Conservation (phyloP, 148 eudicot genomes). For the Suaeda aralocaspica region DNA sequence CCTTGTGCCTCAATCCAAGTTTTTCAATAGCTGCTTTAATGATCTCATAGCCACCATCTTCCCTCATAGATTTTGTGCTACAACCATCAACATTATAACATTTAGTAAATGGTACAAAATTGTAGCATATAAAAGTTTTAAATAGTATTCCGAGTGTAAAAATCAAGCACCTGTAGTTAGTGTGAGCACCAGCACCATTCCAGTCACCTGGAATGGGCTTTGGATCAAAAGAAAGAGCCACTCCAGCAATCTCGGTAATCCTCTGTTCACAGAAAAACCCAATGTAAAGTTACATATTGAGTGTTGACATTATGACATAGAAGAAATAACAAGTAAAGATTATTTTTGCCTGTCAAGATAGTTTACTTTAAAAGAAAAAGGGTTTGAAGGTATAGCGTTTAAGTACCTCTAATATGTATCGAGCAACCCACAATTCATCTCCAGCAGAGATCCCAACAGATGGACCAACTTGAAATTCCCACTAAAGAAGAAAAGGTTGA, state of each 20-base stretch:
- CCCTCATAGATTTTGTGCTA: slow-evolving; percentile 51
- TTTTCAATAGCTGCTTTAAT: slow-evolving; percentile 54
- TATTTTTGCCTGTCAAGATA: too few species aligned
- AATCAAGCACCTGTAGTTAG: slow-evolving; percentile 50
- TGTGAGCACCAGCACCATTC: slow-evolving; percentile 86
- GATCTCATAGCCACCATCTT: slow-evolving; percentile 46
- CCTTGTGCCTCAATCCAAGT: slow-evolving; percentile 50
- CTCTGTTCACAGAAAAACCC: slow-evolving; percentile 30
- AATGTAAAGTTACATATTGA: background rate
- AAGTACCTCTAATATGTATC: slow-evolving; percentile 55
- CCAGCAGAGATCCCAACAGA: slow-evolving; percentile 59
- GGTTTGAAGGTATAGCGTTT: too few species aligned
- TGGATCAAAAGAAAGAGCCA: slow-evolving; percentile 50
- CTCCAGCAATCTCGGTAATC: slow-evolving; percentile 56
- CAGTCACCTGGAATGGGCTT: slow-evolving; percentile 70
- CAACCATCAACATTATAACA: background rate
- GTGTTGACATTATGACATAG: too few species aligned
- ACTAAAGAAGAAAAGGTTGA: slow-evolving; percentile 24
- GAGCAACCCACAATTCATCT: slow-evolving; percentile 57
- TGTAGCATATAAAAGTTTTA: too few species aligned
- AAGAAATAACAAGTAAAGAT: too few species aligned
- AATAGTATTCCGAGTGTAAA: background rate
- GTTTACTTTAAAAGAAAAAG: background rate
- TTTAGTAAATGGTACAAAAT: background rate
- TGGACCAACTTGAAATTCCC: slow-evolving; percentile 71